Evolutionary conservation across 257 asterid species (phyloP).

Genomic region (Euphrasia confusa): DNA sequence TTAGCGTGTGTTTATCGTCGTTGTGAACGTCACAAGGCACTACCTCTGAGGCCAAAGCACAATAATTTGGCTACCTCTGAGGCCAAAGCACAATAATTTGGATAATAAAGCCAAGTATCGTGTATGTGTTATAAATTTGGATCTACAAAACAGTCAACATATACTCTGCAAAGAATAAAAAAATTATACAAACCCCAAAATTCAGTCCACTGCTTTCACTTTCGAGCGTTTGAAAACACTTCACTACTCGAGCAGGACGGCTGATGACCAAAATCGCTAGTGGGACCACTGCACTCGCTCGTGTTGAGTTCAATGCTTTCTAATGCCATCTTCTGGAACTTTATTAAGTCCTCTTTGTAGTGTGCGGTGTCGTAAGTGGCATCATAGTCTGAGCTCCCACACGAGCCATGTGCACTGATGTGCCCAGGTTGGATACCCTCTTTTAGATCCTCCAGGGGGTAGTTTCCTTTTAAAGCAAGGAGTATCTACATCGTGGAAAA

Average conservation of each 20-base stretch:
- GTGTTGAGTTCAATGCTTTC: slow-evolving; percentile 46
- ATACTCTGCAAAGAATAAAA: background rate
- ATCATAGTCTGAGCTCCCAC: slow-evolving; percentile 58
- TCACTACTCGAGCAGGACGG: slow-evolving; percentile 74
- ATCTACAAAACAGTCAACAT: slow-evolving; percentile 9
- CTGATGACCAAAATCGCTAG: slow-evolving; percentile 57
- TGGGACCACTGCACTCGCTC: slow-evolving; percentile 63
- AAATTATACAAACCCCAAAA: background rate
- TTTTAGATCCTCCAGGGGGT: slow-evolving; percentile 47
- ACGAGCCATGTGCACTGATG: slow-evolving; percentile 33
- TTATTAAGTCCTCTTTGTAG: slow-evolving; percentile 75
- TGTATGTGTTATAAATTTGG: too few species aligned
- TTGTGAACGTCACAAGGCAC: too few species aligned
- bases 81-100: slow-evolving; percentile 18
- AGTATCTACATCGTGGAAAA: slow-evolving; percentile 40
- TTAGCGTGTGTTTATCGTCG: too few species aligned
- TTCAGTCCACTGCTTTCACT: slow-evolving; percentile 23
- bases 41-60: background rate
- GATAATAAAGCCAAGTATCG: slow-evolving; percentile 19
- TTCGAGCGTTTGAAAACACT: slow-evolving; percentile 32
- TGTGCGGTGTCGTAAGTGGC: slow-evolving; percentile 45
- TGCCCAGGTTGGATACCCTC: slow-evolving; percentile 46
- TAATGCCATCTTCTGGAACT: slow-evolving; percentile 72
- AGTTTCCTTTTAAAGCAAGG: slow-evolving; percentile 63
- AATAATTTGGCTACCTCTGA: slow-evolving; percentile 5